Base-by-base conservation (phyloP, 2,329 filamentous ascomycete genomes). In the Cordyceps militaris region DNA sequence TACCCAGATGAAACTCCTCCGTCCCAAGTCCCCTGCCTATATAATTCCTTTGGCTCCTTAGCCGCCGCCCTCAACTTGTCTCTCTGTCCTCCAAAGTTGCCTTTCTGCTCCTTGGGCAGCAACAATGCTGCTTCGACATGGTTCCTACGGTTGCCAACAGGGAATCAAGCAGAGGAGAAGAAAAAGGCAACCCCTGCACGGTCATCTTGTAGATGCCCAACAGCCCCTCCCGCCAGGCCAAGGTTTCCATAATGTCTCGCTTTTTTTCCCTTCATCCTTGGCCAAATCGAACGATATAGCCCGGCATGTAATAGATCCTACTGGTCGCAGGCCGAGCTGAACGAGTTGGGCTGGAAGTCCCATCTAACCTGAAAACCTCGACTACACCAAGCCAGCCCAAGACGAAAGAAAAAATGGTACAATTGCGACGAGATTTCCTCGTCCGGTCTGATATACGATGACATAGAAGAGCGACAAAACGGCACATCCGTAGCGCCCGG, bases 131-230 rank as follows among this genome's bases (percentile, higher is more conserved):
- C 14, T 28, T 40, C 10, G 24, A 1, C 16, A 7, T 6, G 13
- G 6, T 14, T 23, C 19, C n/a, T 9, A 16, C 21, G 2, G 16
- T 38, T 43, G 4, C 6, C n/a, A 2, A 11, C 2, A 10, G 19
- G 16, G 16, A 51, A 16, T 36, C 24, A 50, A 38, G 34, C 7
- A 38, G 2, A 38, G 8, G 34, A n/a, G 19, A 14, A 24, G 6
- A 34, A 49, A 21, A 36, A 51, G 21, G 21, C 19, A 21, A 30
- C 50, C 50, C 50, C 38, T 43, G 50, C 13, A 5, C 13, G 14
- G n/a, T 54, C 36, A 54, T 54, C 38, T 54, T 43, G 21, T 44
- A 43, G 51, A 54, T 54, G 51, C 51, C 51, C 51, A 32, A 54
- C 26, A 44, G 51, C 34, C 51, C 40, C 48, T 26, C 34, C 24